Evolutionary conservation across 2,329 filamentous ascomycete species (phyloP), one percentile per base, ranked within the genome.

Genomic region (Acrocalymma vagum): DNA sequence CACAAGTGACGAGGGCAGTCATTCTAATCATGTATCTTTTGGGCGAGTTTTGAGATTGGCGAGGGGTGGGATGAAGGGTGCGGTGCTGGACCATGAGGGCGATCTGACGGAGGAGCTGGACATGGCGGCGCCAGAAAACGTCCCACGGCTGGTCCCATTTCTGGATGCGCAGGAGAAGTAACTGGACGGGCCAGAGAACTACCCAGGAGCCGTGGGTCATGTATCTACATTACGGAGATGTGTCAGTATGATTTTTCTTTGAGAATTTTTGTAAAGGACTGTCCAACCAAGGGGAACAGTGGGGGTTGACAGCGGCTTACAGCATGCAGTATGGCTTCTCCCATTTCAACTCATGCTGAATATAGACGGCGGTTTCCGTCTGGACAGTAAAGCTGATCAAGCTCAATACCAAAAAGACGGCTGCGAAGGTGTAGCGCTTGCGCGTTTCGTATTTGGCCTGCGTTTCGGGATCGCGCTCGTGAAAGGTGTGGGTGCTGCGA

Each of bases 291-390:
- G 13, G 29, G n/a, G 7, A 20, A n/a, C 8, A 31, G 8, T 31
- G 23, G 29, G 13, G 16, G 20, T 24, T 20, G 29, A 14, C 10
- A 11, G 14, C 15, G 14, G 69, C 74, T 74, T 74, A 96, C 79
- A 99, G 83, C 94, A 99, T 99, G 78, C 90, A 95, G 75, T 96
- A 99, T n/a, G 94, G 90, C 76, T 99, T 99, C 74, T 95, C 84
- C 94, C 94, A 99, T 51, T 88, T 85, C 51, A 96, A 74, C 45
- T 94, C 85, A 67, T 93, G 86, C 74, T 97, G 93, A 47, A 99
- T 94, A 73, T 96, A 92, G 8, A 95, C 86, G 9, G 92, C 93
- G 38, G 95, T 90, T 77, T 97, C 93, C 3, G 94, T 97, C 80
- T 99, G 94, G 5, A 96, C 78, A 31, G 90, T 90, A 68, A 99